Evolutionary conservation across 164 flowering plant species (phyloP).

Genomic region (Brasenia schreberi): DNA sequence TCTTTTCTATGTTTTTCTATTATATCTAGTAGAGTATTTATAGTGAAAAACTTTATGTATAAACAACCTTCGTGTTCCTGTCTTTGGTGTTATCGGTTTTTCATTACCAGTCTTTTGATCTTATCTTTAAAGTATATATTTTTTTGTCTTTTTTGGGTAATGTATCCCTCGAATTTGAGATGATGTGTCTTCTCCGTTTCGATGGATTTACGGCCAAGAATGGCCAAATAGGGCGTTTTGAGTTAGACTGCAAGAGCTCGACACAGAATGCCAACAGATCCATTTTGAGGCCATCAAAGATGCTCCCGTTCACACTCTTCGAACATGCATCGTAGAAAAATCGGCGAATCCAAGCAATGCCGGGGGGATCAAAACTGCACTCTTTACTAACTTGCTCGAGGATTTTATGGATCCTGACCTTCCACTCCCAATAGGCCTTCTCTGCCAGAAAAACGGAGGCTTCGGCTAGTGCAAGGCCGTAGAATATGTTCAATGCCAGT

Average conservation of each 20-base stretch:
- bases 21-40: no score
- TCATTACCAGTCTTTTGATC: no score
- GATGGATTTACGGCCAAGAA: no score
- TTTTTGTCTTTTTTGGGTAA: no score
- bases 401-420: constrained; percentile 35
- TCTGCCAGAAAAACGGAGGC: constrained; percentile 71
- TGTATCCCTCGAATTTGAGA: no score
- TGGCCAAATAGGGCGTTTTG: no score
- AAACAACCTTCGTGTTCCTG: no score
- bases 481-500: constrained; percentile 70
- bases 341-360: constrained; percentile 47
- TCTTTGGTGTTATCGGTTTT: no score
- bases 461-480: constrained; percentile 72
- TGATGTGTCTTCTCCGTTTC: no score
- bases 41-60: no score
- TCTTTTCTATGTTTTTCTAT: no score
- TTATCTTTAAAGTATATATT: no score
- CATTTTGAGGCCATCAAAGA: constrained; percentile 91
- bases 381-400: constrained; percentile 56
- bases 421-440: constrained; percentile 87
- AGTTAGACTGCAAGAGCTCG: constrained; percentile 62
- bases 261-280: constrained; percentile 71
- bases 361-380: constrained; percentile 46
- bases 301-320: constrained; percentile 67
- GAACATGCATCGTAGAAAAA: constrained; percentile 94